Base-by-base conservation (phyloP, 2,329 filamentous ascomycete genomes). In the Alternaria conjuncta region DNA sequence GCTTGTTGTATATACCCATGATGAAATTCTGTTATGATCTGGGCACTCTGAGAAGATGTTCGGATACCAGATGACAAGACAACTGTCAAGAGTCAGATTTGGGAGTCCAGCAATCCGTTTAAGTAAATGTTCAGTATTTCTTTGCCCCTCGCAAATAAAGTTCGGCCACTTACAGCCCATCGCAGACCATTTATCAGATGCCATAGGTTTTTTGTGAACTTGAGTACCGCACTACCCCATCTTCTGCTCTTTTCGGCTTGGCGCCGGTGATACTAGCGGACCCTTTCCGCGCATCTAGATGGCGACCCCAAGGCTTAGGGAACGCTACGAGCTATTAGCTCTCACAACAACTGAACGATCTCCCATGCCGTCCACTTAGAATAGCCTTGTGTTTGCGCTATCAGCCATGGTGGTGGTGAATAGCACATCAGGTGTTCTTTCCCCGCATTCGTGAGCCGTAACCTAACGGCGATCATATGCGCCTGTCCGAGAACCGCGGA, bases 1-100 rank as follows among this genome's bases (percentile, higher is more conserved):
- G 71, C 55, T 76, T 79, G 28, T 71, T 74, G 55, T 79, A 76
- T n/a, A 80, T 53, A 51, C 67, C 69, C 73, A 75, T 75, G 20
- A 25, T 59, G 30, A 41, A 32, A 41, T 9, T 2, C 2, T 10
- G 15, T n/a, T 41, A n/a, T 53, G 49, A 53, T 20, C 15, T n/a
- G 20, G 18, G 11, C 11, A 36, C 28, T 51, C 15, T 32, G 49
- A 28, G 30, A 32, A 53, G 20, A n/a, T 36, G 20, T 32, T 41
- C 20, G 21, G 9, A 41, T 53, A 23, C 36, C 30, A 25, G 5
- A n/a, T 25, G 41, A 45, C 26, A 28, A 15, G 10, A 25, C 23
- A 12, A 36, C 15, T 45, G 23, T 23, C 45, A 15, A 30, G 26
- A 43, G 9, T 32, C 13, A 62, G 20, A 8, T 11, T 10, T 18